Evolutionary conservation across 441 rosid species (phyloP).

Genomic region (Populus trichocarpa): DNA sequence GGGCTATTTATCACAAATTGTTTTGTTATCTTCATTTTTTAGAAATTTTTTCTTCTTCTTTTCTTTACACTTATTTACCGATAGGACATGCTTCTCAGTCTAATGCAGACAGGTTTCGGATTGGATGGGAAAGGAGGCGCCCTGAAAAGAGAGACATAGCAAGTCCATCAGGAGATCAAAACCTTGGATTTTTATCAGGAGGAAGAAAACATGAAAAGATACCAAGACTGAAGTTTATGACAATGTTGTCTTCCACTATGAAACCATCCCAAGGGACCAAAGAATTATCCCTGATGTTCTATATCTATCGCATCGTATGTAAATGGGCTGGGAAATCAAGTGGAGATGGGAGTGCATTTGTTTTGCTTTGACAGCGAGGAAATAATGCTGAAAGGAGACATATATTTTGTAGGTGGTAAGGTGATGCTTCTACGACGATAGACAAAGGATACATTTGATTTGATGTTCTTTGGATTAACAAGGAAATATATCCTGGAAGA

Average conservation of each 20-base stretch:
- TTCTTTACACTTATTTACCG: too few relatives aligned
- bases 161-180: background rate
- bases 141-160: background rate
- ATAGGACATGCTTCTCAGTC: too few relatives aligned
- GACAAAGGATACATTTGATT: background rate
- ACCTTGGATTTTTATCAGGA: background rate
- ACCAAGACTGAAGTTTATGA: background rate
- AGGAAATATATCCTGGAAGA: conserved; percentile 58
- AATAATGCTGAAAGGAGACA: background rate
- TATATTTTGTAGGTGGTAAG: background rate
- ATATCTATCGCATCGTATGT: background rate
- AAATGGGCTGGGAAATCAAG: background rate
- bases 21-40: too few relatives aligned
- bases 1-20: too few relatives aligned
- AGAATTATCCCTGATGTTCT: background rate
- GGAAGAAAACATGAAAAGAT: background rate
- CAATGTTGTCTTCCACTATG: background rate
- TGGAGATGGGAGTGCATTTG: too few relatives aligned
- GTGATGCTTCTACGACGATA: background rate
- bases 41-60: too few relatives aligned
- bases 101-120: background rate
- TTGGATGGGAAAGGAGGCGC: background rate
- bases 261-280: background rate
- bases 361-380: too few relatives aligned
- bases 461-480: conserved; percentile 25